Evolutionary conservation across 2,329 filamentous ascomycete species (phyloP), one percentile per base, ranked within the genome.

Genomic region (Dactylonectria macrodidyma): DNA sequence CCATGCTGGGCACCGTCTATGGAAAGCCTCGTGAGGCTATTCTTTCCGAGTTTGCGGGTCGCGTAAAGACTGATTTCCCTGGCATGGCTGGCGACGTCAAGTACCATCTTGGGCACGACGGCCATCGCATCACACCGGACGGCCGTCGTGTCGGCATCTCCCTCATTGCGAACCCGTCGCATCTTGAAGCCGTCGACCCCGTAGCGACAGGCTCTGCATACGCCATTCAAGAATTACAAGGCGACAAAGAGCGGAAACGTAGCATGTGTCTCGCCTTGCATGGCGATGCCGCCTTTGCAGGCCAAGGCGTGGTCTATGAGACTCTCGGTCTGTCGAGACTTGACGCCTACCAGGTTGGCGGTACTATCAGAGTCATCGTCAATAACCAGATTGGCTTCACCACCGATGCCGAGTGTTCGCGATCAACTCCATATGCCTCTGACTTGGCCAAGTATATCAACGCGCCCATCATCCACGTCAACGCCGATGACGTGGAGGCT

Each of bases 371-470:
- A 84, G 87, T 98, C 71, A 91, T 99, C 67, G 95, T 98, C 74
- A 98, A 99, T 90, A 98, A 99, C 88, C 96, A 99, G 87, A 98
- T 99, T 80, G 96, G 96, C 81, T 98, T 99, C 88, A 99, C 96
- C 59, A 98, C 96, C 14, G 96, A 98, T 80, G 95, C 95, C 72
- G 93, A 95, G 78, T 98, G 97, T 81, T 92, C 96, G 75, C 94
- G 96, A 75, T 99, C 96, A 16, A 99, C 96, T 38, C 93, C 95
- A 44, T 98, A 99, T 89, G 98, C 95, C 84, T 98, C 96, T 36
- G 96, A 99, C 81, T 97, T 99, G 76, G 95, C 96, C 83, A 98
- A 98, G 87, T 93, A 95, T 61, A 97, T 98, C 73, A 95, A 98
- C 77, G 95, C 96, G 1, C 96, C 96, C 38, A 94, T 99, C 62